phyloP scores from a whole-genome alignment of 441 rosid species.

The Eruca vesicaria region DNA sequence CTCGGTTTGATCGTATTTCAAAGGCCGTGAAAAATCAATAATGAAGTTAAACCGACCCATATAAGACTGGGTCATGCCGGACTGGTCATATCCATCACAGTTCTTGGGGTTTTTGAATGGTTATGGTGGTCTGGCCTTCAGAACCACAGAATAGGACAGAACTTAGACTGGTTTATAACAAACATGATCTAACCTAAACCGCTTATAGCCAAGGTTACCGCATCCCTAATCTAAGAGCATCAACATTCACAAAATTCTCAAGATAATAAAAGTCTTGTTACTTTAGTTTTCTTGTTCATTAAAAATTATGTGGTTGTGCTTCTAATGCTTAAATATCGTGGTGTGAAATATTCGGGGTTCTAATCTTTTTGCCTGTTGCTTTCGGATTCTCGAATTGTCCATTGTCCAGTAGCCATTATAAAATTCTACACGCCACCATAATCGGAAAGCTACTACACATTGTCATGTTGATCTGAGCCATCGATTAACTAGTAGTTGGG shows the following conservation, averaged over 20 bases:
- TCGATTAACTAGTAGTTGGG: constrained; percentile 22
- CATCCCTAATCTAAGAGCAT: not conserved
- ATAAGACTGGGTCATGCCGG: not conserved
- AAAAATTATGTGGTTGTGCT: constrained; percentile 17
- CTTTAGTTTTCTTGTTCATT: not conserved
- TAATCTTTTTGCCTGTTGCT: constrained; percentile 22
- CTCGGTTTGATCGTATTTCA: not conserved
- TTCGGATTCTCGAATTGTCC: constrained; percentile 29
- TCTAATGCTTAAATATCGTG: constrained; percentile 18
- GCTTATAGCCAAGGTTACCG: not conserved
- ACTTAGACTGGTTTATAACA: not conserved
- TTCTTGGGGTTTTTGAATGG: not conserved
- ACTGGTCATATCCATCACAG: not conserved
- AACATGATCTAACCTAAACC: not conserved
- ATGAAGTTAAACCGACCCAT: not conserved
- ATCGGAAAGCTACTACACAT: constrained; percentile 23
- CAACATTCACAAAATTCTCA: no score
- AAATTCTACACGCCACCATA: constrained; percentile 36
- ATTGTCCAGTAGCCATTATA: constrained; percentile 23
- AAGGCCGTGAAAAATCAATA: not conserved
- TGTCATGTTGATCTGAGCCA: constrained; percentile 16
- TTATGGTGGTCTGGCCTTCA: not conserved
- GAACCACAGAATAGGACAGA: not conserved
- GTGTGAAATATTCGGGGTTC: constrained; percentile 27
- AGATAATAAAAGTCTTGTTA: not conserved